These are phyloP conservation scores for Yamadazyma diospyri DNA, from an alignment of 1,139 yeast genomes.

Conservation along the genomic window DNA sequence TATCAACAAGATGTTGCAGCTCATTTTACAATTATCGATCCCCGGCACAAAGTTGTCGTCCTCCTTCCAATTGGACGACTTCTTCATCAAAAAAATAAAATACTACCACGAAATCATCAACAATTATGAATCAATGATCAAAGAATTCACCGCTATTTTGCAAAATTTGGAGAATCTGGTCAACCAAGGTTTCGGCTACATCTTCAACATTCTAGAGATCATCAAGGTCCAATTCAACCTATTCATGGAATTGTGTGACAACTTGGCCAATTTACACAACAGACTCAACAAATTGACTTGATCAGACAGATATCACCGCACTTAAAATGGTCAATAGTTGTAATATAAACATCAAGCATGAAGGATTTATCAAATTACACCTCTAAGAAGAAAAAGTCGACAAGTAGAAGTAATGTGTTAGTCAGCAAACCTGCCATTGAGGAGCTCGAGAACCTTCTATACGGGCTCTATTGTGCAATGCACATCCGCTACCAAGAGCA, in stretches of 20 bases:
- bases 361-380: slow-evolving; percentile 17
- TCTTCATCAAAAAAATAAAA: slow-evolving; percentile 53
- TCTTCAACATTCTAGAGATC: slow-evolving; percentile 58
- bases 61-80: slow-evolving; percentile 45
- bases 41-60: slow-evolving; percentile 67
- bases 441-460: slow-evolving; percentile 12
- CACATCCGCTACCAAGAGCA: too few species aligned
- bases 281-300: slow-evolving; percentile 27
- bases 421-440: background rate
- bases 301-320: too few species aligned
- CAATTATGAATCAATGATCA: slow-evolving; percentile 74
- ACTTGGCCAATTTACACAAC: slow-evolving; percentile 85
- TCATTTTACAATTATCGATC: slow-evolving; percentile 62
- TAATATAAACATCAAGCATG: slow-evolving; percentile 9
- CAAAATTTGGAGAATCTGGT: slow-evolving; percentile 42
- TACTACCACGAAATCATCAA: slow-evolving; percentile 62
- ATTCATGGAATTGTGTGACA: slow-evolving; percentile 88
- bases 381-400: slow-evolving; percentile 4
- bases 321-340: too few species aligned
- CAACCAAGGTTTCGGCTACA: slow-evolving; percentile 48
- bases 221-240: slow-evolving; percentile 77
- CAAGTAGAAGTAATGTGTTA: slow-evolving; percentile 1
- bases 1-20: slow-evolving; percentile 62
- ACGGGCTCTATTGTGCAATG: too few species aligned
- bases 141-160: slow-evolving; percentile 58